Evolutionary conservation across 768 basidiomycete genomes (phyloP).

Genomic region (Russula lepida): DNA sequence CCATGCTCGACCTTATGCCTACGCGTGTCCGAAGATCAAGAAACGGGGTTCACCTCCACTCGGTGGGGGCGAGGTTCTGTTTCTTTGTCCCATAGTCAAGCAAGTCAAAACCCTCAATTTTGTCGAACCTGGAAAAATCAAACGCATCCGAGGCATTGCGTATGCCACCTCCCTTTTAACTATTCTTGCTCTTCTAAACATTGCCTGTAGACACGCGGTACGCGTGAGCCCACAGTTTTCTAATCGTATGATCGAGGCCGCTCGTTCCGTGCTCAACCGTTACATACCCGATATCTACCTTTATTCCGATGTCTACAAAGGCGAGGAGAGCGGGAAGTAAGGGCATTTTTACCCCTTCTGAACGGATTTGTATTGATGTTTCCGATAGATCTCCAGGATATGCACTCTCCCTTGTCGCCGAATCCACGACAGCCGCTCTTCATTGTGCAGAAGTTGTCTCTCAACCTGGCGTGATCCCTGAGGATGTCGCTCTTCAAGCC

Average conservation of each 20-base stretch:
- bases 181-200: neutral
- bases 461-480: constrained; percentile 75
- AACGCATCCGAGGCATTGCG: constrained; percentile 93
- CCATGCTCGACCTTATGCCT: neutral
- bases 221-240: constrained; percentile 97
- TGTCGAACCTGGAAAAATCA: constrained; percentile 83
- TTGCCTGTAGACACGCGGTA: constrained; percentile 69
- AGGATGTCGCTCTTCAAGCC: constrained; percentile 83
- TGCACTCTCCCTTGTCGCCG: constrained; percentile 81
- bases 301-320: constrained; percentile 97
- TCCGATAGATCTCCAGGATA: constrained; percentile 83
- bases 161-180: constrained; percentile 35
- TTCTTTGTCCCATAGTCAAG: constrained; percentile 87
- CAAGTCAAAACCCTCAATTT: constrained; percentile 91
- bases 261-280: constrained; percentile 86
- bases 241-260: constrained; percentile 93
- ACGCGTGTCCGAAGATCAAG: constrained; percentile 60
- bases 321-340: constrained; percentile 93
- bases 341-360: constrained; percentile 28
- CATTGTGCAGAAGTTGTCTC: constrained; percentile 85
- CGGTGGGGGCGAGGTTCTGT: constrained; percentile 91
- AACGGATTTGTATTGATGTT: neutral
- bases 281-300: constrained; percentile 98
- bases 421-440: constrained; percentile 84
- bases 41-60: constrained; percentile 86